These are phyloP conservation scores for Triangularia verruculosa DNA, from an alignment of 2,329 filamentous ascomycete genomes.

Conservation along the genomic window DNA sequence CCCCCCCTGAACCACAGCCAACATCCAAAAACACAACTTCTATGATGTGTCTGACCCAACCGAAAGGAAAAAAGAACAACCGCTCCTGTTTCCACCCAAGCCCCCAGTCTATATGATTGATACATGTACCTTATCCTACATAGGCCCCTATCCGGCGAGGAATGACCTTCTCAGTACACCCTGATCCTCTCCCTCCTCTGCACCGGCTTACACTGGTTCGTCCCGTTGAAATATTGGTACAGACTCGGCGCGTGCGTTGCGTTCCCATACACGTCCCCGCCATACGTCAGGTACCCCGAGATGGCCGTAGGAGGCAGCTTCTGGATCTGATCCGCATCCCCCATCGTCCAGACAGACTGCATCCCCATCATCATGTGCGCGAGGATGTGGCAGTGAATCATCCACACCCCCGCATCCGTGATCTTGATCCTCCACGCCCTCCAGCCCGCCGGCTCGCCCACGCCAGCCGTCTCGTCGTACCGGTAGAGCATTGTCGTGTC, in stretches of 20 bases:
- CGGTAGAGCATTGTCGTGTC: conserved; percentile 56
- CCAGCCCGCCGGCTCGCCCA: conserved; percentile 51
- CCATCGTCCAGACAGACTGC: conserved; percentile 43
- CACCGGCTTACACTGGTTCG: conserved; percentile 17
- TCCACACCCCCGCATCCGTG: conserved; percentile 55
- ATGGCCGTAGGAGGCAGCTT: conserved; percentile 37
- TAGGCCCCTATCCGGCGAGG: background rate
- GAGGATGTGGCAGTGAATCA: conserved; percentile 60
- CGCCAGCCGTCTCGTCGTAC: conserved; percentile 43
- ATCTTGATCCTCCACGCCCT: conserved; percentile 55
- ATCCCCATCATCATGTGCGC: conserved; percentile 58
- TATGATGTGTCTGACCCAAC: background rate
- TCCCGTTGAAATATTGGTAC: conserved; percentile 34
- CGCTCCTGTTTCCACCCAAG: background rate
- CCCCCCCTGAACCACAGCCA: background rate
- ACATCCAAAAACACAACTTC: background rate
- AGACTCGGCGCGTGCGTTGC: conserved; percentile 21
- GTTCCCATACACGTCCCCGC: conserved; percentile 46
- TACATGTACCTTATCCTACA: background rate
- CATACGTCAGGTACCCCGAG: conserved; percentile 42
- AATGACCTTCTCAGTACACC: background rate
- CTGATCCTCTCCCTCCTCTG: background rate
- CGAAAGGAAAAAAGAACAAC: background rate
- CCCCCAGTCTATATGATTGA: background rate
- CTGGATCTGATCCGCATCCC: conserved; percentile 37